A percentile compares a stretch with the other conserved stretches of the same genome.
Conservation (phyloP, 2,329 filamentous ascomycete species). For the Xylariaceae sp. region DNA sequence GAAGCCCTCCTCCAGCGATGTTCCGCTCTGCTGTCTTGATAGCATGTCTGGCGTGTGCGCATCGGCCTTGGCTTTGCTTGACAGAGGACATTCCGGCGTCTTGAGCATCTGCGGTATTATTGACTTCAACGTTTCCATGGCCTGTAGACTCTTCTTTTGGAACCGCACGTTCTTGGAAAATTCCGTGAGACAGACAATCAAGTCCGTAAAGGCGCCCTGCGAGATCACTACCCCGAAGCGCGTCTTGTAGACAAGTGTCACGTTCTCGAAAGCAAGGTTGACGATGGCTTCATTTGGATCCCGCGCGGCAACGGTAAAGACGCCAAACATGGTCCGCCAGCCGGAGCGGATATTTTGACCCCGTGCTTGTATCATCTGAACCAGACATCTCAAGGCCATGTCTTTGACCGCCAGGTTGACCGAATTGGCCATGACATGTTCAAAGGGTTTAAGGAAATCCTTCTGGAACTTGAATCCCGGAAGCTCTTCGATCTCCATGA, state of each 20-base stretch:
- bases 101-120: constrained; percentile 92
- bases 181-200: constrained; percentile 93
- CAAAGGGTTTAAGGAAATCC: constrained; percentile 96
- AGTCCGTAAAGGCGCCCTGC: constrained; percentile 92
- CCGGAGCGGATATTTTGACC: constrained; percentile 96
- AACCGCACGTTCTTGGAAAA: constrained; percentile 99
- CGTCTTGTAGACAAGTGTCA: constrained; percentile 90
- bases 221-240: constrained; percentile 94
- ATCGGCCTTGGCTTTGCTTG: constrained; percentile 39
- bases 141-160: constrained; percentile 95
- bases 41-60: constrained; percentile 38
- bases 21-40: constrained; percentile 60
- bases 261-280: constrained; percentile 93
- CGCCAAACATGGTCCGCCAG: constrained; percentile 99
- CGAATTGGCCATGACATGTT: constrained; percentile 93
- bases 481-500: constrained; percentile 96
- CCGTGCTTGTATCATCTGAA: constrained; percentile 97
- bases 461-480: constrained; percentile 99
- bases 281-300: constrained; percentile 95
- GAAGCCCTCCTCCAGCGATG: constrained; percentile 92
- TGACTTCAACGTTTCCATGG: constrained; percentile 90
- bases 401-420: constrained; percentile 91
- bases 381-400: constrained; percentile 90
- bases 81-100: constrained; percentile 90
- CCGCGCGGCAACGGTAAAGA: constrained; percentile 90